Conservation (phyloP, 768 basidiomycete species). For the Hemileccinum rubropunctum region DNA sequence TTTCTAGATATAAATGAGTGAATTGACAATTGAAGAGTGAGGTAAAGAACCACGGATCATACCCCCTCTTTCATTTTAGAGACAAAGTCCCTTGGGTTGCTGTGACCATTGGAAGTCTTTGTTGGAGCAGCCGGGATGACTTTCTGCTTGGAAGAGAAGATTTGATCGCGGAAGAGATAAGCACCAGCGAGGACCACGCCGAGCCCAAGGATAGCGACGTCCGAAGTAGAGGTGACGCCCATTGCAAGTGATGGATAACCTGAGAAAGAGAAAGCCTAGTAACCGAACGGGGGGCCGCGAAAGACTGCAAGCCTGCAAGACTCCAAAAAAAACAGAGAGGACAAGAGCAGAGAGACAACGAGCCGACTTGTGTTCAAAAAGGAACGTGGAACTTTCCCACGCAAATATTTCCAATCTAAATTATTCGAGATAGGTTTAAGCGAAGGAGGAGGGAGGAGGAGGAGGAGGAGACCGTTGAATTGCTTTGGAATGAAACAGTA, state of each 20-base stretch:
- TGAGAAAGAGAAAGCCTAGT: neutral
- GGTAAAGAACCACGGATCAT: constrained; percentile 30
- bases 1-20: constrained; percentile 53
- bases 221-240: constrained; percentile 65
- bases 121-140: constrained; percentile 45
- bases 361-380: constrained; percentile 16
- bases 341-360: constrained; percentile 14
- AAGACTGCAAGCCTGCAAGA: neutral
- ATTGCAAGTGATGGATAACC: constrained; percentile 34
- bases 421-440: constrained; percentile 20
- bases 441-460: neutral
- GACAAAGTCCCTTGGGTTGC: constrained; percentile 92
- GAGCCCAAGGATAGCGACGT: constrained; percentile 67
- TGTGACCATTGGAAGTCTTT: constrained; percentile 56
- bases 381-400: constrained; percentile 42
- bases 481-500: neutral
- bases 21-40: constrained; percentile 4
- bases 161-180: constrained; percentile 82
- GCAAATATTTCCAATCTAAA: constrained; percentile 22
- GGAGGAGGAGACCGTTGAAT: neutral
- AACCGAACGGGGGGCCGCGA: neutral
- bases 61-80: constrained; percentile 93
- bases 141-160: constrained; percentile 70
- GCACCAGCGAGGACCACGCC: constrained; percentile 73
- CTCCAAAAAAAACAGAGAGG: constrained; percentile 3